phyloP scores from a whole-genome alignment of 2,329 filamentous ascomycete species.

The Aspergillus pseudoglaucus region DNA sequence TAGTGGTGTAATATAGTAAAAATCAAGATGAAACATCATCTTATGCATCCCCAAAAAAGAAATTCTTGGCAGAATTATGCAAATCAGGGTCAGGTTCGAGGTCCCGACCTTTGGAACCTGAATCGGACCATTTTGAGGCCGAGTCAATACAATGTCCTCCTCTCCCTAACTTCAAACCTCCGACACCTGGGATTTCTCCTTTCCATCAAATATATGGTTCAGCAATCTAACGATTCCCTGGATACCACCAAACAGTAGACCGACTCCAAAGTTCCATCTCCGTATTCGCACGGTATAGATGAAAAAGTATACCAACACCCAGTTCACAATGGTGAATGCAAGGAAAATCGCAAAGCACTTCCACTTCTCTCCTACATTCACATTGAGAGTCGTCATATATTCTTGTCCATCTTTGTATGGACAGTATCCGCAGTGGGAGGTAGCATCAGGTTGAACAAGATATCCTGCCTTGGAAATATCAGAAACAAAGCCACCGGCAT shows the following conservation, averaged over 20 bases:
- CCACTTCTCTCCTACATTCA: conserved; percentile 59
- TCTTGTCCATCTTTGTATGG: conserved; percentile 58
- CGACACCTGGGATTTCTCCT: too few species aligned
- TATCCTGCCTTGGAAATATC: conserved; percentile 50
- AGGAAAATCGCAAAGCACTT: conserved; percentile 66
- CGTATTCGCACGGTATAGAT: conserved; percentile 67
- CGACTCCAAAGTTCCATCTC: conserved; percentile 65
- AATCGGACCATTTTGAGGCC: not conserved
- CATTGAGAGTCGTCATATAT: conserved; percentile 57
- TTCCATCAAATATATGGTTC: too few species aligned
- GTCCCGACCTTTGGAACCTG: not conserved
- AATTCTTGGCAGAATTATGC: conserved; percentile 4
- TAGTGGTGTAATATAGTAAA: not conserved
- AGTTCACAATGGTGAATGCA: conserved; percentile 64
- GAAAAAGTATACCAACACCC: conserved; percentile 68
- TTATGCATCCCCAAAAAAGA: conserved; percentile 4
- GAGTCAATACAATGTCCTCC: too few species aligned
- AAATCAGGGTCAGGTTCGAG: not conserved
- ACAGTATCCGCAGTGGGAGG: conserved; percentile 61
- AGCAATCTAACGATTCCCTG: too few species aligned
- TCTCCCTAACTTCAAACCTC: too few species aligned
- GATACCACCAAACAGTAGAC: conserved; percentile 51
- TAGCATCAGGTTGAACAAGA: conserved; percentile 56
- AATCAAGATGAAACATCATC: conserved; percentile 3
- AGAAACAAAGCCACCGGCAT: conserved; percentile 55